Evolutionary conservation across 2,329 filamentous ascomycete genomes (phyloP).

Genomic region (Westerdykella sp.): DNA sequence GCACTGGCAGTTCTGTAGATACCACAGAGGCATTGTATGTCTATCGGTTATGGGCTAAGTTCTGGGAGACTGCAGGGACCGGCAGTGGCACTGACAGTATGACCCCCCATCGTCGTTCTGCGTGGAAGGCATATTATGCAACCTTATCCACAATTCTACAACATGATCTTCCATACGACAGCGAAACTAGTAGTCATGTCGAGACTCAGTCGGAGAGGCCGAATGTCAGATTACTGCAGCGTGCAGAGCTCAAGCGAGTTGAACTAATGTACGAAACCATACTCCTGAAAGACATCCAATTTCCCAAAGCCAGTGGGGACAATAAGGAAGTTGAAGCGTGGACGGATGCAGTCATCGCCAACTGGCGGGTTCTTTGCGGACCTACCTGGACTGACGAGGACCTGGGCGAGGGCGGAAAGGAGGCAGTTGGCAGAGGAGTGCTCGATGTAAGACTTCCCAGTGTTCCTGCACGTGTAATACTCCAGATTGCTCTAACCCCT

Average conservation of each 20-base stretch:
- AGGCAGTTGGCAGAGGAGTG: slow-evolving; percentile 65
- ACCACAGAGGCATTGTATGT: slow-evolving; percentile 38
- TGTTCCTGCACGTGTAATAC: not conserved
- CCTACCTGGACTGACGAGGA: slow-evolving; percentile 74
- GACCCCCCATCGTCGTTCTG: slow-evolving; percentile 48
- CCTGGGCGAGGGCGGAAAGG: slow-evolving; percentile 73
- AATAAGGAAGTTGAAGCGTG: slow-evolving; percentile 78
- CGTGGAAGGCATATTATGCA: slow-evolving; percentile 83
- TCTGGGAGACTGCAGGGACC: slow-evolving; percentile 49
- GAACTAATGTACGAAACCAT: slow-evolving; percentile 74
- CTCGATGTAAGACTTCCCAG: slow-evolving; percentile 51
- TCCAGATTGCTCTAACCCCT: slow-evolving; percentile 1
- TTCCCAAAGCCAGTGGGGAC: slow-evolving; percentile 75
- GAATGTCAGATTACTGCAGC: slow-evolving; percentile 45
- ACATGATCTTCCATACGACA: slow-evolving; percentile 54
- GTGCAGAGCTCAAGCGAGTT: slow-evolving; percentile 70
- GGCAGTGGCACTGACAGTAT: slow-evolving; percentile 13
- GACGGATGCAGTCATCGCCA: slow-evolving; percentile 69
- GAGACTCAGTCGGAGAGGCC: slow-evolving; percentile 14
- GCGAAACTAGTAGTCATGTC: slow-evolving; percentile 35
- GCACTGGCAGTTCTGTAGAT: slow-evolving; percentile 22
- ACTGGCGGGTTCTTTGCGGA: slow-evolving; percentile 79
- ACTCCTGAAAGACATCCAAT: slow-evolving; percentile 70
- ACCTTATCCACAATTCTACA: slow-evolving; percentile 71
- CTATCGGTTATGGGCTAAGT: slow-evolving; percentile 60